Percentiles rank a stretch among this genome's conserved stretches.
These are phyloP conservation scores for Cicer cuneatum DNA, from an alignment of 306 rosid species.

Conservation along the genomic window DNA sequence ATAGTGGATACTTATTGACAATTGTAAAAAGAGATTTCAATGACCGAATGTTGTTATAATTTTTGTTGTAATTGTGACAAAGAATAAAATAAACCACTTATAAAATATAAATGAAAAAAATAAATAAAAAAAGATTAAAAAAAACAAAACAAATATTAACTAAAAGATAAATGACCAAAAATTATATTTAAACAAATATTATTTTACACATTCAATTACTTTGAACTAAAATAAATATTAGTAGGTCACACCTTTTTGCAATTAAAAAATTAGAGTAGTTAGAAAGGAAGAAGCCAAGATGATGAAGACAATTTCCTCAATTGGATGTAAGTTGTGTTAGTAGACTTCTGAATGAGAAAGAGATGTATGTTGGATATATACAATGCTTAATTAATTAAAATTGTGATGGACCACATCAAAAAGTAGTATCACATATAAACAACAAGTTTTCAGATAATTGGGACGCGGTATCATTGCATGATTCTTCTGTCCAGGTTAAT, in stretches of 20 bases:
- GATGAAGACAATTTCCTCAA: slow-evolving; percentile 49
- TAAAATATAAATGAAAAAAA: no score
- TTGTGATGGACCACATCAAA: slow-evolving; percentile 58
- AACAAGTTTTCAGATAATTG: slow-evolving; percentile 50
- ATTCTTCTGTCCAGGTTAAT: slow-evolving; percentile 52
- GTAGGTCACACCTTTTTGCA: slow-evolving; percentile 30
- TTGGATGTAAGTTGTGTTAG: slow-evolving; percentile 42
- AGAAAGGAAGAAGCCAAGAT: slow-evolving; percentile 36
- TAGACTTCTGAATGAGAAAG: slow-evolving; percentile 50
- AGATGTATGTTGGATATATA: slow-evolving; percentile 46
- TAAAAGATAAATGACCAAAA: no score
- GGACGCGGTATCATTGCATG: slow-evolving; percentile 51
- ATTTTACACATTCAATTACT: no score
- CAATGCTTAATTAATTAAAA: slow-evolving; percentile 18
- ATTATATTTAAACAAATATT: no score
- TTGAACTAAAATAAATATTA: no score
- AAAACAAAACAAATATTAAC: no score
- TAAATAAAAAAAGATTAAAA: no score
- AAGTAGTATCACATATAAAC: slow-evolving; percentile 41
- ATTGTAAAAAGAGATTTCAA: no score
- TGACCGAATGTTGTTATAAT: no score
- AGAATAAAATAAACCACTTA: no score
- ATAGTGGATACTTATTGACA: no score
- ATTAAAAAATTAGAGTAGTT: slow-evolving; percentile 27
- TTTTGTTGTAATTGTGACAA: no score